Conservation (phyloP, 2,329 filamentous ascomycete genomes). For the Penicillium digitatum region DNA sequence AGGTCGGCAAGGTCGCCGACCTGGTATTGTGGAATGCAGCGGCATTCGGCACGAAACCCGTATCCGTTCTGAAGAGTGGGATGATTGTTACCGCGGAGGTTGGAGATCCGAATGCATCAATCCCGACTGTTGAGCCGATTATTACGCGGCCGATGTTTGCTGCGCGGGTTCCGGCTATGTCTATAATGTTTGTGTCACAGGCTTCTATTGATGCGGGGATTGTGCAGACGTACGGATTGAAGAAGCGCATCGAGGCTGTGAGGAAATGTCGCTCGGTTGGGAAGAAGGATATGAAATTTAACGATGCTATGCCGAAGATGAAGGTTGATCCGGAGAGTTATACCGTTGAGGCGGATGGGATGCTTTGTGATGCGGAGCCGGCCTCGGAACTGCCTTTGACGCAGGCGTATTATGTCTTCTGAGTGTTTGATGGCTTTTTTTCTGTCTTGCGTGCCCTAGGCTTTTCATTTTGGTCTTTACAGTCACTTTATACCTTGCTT, state of each 20-base stretch:
- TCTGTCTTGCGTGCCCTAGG: background rate
- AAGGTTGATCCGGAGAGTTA: constrained; percentile 89
- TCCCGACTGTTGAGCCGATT: constrained; percentile 82
- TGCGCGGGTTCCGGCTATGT: constrained; percentile 62
- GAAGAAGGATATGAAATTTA: constrained; percentile 89
- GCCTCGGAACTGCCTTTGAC: constrained; percentile 67
- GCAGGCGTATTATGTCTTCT: constrained; percentile 75
- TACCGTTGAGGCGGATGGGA: constrained; percentile 76
- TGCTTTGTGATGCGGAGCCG: constrained; percentile 69
- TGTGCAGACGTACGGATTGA: constrained; percentile 68
- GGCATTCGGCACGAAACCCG: constrained; percentile 84
- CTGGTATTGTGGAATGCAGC: constrained; percentile 80
- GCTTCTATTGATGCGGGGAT: constrained; percentile 64
- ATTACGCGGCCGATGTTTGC: constrained; percentile 84
- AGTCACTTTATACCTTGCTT: constrained; percentile 15
- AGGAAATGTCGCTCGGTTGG: constrained; percentile 68
- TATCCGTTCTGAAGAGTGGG: constrained; percentile 77
- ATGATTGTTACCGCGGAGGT: constrained; percentile 80
- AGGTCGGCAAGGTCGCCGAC: constrained; percentile 86
- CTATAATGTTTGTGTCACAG: constrained; percentile 78
- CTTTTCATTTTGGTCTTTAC: background rate
- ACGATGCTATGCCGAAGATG: constrained; percentile 80
- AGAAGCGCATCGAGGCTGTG: constrained; percentile 76
- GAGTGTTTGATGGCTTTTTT: background rate
- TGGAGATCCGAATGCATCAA: constrained; percentile 79